phyloP scores from a whole-genome alignment of 2,329 filamentous ascomycete species.

The Penicillium sp. region DNA sequence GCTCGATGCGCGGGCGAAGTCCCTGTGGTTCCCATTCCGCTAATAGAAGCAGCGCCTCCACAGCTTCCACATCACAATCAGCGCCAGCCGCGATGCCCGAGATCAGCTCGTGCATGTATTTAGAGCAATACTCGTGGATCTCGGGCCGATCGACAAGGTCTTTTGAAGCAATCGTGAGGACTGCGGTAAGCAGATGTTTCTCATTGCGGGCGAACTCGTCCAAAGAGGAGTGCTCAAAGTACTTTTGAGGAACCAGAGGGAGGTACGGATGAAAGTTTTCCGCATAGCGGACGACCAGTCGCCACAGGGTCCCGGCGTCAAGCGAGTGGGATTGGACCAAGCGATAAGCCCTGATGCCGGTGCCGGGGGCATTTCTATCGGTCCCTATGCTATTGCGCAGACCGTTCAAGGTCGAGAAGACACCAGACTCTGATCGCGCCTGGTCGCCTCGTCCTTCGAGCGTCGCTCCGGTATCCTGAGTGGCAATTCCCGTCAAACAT shows the following conservation, averaged over 20 bases:
- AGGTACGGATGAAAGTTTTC: conserved; percentile 68
- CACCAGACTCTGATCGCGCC: conserved; percentile 22
- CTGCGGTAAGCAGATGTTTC: conserved; percentile 65
- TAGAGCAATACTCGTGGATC: conserved; percentile 64
- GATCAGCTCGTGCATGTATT: conserved; percentile 67
- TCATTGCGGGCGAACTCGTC: conserved; percentile 59
- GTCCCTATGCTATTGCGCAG: conserved; percentile 28
- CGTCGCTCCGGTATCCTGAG: conserved; percentile 30
- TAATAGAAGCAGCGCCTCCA: conserved; percentile 66
- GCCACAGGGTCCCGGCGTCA: conserved; percentile 51
- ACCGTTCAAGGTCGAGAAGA: conserved; percentile 26
- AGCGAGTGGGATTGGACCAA: conserved; percentile 46
- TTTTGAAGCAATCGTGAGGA: conserved; percentile 68
- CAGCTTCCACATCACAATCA: conserved; percentile 66
- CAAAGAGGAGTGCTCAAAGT: conserved; percentile 55
- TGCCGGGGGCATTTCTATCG: conserved; percentile 26
- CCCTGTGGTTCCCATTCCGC: conserved; percentile 72
- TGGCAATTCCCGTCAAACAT: conserved; percentile 47
- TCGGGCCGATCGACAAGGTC: conserved; percentile 63
- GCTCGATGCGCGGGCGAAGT: conserved; percentile 57
- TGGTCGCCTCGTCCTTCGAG: conserved; percentile 24
- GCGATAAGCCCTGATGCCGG: conserved; percentile 43
- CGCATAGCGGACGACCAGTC: conserved; percentile 58
- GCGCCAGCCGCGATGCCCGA: conserved; percentile 65
- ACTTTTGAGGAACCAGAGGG: conserved; percentile 61